phyloP scores from a whole-genome alignment of 345 rosid genomes.

The Moricandia arvensis region DNA sequence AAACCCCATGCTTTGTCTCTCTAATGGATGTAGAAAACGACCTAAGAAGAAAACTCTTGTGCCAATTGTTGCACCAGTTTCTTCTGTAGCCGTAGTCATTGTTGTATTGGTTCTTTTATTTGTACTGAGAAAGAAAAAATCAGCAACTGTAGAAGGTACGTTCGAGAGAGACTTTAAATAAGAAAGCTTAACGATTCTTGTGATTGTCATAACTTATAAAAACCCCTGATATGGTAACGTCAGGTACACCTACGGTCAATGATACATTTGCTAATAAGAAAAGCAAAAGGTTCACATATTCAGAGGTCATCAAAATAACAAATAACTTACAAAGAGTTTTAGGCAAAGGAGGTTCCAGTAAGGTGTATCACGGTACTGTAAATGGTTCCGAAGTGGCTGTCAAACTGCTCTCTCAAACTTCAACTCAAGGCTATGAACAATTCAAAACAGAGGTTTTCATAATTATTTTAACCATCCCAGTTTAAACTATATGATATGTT shows the following conservation, averaged over 20 bases:
- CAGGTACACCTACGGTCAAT: neutral
- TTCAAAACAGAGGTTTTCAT: conserved; percentile 47
- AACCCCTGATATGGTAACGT: neutral
- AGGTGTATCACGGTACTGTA: conserved; percentile 40
- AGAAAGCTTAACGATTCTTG: neutral
- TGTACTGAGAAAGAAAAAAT: conserved; percentile 14
- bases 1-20: conserved; percentile 19
- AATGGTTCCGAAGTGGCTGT: conserved; percentile 46
- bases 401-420: conserved; percentile 44
- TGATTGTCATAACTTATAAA: neutral
- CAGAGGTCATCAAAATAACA: conserved; percentile 39
- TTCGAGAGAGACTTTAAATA: neutral
- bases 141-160: neutral
- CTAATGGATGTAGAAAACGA: neutral
- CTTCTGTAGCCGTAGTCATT: neutral
- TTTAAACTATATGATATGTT: neutral
- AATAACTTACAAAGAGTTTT: conserved; percentile 36
- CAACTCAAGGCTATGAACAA: conserved; percentile 41
- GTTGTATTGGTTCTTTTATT: conserved; percentile 7
- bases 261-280: conserved; percentile 1
- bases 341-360: conserved; percentile 55
- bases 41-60: neutral
- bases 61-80: conserved; percentile 18
- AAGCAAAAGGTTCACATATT: conserved; percentile 26
- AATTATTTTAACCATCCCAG: neutral